Evolutionary conservation across 805 yeast species (phyloP).

Genomic region (Saccharomycopsis olivae): DNA sequence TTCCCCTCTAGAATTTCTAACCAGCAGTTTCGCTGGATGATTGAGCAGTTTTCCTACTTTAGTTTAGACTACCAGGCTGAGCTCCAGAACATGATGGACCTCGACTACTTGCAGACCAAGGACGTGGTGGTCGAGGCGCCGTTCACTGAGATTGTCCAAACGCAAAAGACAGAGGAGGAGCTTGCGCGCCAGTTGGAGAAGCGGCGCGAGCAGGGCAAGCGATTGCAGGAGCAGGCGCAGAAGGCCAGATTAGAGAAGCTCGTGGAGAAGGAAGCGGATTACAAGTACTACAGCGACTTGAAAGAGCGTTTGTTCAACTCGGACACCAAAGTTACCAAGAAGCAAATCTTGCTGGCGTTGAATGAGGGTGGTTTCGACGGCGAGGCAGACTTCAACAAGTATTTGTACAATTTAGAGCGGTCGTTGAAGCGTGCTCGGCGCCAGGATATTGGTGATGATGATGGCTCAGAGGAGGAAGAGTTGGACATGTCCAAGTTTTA

Average conservation of each 20-base stretch:
- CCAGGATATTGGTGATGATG: slow-evolving; percentile 48
- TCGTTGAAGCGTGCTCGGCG: slow-evolving; percentile 58
- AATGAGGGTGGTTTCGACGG: slow-evolving; percentile 72
- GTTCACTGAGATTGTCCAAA: slow-evolving; percentile 50
- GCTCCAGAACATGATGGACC: slow-evolving; percentile 41
- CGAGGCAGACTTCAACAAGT: slow-evolving; percentile 59
- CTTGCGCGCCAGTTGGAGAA: slow-evolving; percentile 64
- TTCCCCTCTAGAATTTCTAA: slow-evolving; percentile 68
- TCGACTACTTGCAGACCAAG: slow-evolving; percentile 53
- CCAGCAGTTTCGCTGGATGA: slow-evolving; percentile 54
- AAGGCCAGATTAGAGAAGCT: slow-evolving; percentile 72
- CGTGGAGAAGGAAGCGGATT: slow-evolving; percentile 71
- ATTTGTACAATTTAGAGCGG: slow-evolving; percentile 52
- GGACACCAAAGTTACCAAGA: slow-evolving; percentile 34
- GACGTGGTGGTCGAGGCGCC: slow-evolving; percentile 82
- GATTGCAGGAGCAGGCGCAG: slow-evolving; percentile 89
- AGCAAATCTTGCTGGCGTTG: slow-evolving; percentile 43
- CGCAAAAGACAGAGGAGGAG: slow-evolving; percentile 78
- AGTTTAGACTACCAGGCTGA: slow-evolving; percentile 61
- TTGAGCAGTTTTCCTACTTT: slow-evolving; percentile 71
- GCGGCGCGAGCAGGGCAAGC: slow-evolving; percentile 73
- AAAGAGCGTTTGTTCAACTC: slow-evolving; percentile 33
- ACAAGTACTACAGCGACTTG: slow-evolving; percentile 54
- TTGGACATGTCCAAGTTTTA: slow-evolving; percentile 52
- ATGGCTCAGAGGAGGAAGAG: too few relatives aligned